Evolutionary conservation across 2,329 filamentous ascomycete genomes (phyloP).

Genomic region (Drechslerella dactyloides): DNA sequence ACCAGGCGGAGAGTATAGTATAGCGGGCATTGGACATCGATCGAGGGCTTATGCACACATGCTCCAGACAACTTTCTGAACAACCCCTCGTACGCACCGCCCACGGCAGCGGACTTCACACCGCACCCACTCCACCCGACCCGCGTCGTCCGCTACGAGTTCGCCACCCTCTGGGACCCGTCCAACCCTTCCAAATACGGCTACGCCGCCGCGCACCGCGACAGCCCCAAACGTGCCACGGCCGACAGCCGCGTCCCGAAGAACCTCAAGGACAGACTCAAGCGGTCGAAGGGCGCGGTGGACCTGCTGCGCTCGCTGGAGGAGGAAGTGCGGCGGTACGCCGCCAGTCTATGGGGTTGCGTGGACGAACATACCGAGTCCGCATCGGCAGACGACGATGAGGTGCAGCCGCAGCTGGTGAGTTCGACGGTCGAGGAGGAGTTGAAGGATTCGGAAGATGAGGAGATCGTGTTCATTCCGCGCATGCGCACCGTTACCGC

Average conservation of each 20-base stretch:
- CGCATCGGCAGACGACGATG: conserved; percentile 30
- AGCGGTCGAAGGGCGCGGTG: conserved; percentile 75
- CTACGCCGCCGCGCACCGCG: conserved; percentile 52
- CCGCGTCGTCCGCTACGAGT: conserved; percentile 81
- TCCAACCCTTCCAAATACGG: conserved; percentile 60
- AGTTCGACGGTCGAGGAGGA: conserved; percentile 58
- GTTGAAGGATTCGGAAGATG: conserved; percentile 67
- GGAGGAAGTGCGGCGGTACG: conserved; percentile 71
- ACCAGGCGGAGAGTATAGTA: not conserved
- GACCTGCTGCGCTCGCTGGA: conserved; percentile 83
- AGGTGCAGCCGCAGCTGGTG: conserved; percentile 60
- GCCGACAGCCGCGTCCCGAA: conserved; percentile 71
- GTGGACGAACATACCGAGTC: conserved; percentile 48
- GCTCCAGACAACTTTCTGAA: conserved; percentile 74
- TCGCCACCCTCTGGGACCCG: conserved; percentile 83
- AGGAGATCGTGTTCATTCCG: conserved; percentile 85
- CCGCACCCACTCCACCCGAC: conserved; percentile 80
- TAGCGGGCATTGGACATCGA: conserved; percentile 9
- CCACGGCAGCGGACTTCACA: conserved; percentile 80
- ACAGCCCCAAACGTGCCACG: conserved; percentile 61
- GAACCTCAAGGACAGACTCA: conserved; percentile 79
- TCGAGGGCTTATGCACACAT: conserved; percentile 58
- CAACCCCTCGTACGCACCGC: conserved; percentile 85
- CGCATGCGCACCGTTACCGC: conserved; percentile 58
- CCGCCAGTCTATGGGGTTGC: conserved; percentile 42